Conservation (phyloP, 169 alveolate species). For the Plasmodium adleri region DNA sequence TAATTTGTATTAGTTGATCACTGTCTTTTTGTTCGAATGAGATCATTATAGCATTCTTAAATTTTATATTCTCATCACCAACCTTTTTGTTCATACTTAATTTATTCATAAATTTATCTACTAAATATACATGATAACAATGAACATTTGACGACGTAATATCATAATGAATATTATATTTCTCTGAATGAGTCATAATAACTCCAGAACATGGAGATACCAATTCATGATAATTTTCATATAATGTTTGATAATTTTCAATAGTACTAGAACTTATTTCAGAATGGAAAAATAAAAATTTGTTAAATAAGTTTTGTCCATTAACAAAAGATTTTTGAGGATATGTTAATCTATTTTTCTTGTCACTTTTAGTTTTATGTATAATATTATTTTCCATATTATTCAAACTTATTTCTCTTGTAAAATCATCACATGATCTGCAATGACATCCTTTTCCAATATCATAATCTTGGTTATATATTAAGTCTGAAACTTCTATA, state of each 20-base stretch:
- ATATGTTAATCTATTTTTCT: constrained; percentile 13
- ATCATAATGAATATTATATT: constrained; percentile 60
- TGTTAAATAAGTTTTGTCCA: constrained; percentile 44
- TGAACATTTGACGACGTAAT: background rate
- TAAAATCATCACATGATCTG: constrained; percentile 21
- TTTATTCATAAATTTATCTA: constrained; percentile 48
- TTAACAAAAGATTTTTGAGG: constrained; percentile 41
- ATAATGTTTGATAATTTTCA: constrained; percentile 29
- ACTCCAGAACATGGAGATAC: constrained; percentile 72
- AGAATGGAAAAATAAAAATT: constrained; percentile 34
- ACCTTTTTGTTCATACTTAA: constrained; percentile 1
- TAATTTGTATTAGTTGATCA: background rate
- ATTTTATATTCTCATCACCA: background rate
- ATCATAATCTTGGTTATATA: constrained; percentile 23
- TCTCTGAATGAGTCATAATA: constrained; percentile 46
- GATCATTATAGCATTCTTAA: constrained; percentile 15
- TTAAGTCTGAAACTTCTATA: constrained; percentile 59
- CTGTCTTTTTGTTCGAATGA: constrained; percentile 16
- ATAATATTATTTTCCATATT: constrained; percentile 33
- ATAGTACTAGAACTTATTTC: constrained; percentile 24
- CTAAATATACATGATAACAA: constrained; percentile 51
- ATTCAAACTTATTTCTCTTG: constrained; percentile 24
- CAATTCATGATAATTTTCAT: constrained; percentile 30
- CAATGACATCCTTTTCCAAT: constrained; percentile 58
- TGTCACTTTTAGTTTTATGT: constrained; percentile 27